phyloP scores from a whole-genome alignment of 768 basidiomycete genomes.

The Kwoniella mangroviensis region DNA sequence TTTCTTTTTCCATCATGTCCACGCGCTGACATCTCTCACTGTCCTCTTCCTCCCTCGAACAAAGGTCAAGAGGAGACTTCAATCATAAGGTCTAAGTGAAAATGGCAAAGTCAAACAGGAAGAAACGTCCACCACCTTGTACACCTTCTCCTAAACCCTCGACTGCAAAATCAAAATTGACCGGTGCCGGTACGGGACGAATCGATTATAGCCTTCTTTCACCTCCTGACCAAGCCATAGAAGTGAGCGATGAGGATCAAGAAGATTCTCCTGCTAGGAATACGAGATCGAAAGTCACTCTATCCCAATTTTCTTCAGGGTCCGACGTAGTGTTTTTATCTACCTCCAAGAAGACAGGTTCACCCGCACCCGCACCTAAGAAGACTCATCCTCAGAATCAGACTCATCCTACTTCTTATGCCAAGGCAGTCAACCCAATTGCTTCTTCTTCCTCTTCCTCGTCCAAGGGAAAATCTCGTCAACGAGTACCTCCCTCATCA shows the following conservation, averaged over 20 bases:
- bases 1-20: neutral
- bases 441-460: neutral
- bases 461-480: neutral
- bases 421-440: neutral
- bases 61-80: neutral
- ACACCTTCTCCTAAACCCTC: neutral
- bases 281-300: neutral
- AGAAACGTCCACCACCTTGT: neutral
- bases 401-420: neutral
- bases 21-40: neutral
- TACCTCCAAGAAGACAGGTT: neutral
- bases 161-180: neutral
- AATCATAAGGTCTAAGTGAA: neutral
- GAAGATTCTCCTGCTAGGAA: neutral
- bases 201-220: neutral
- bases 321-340: no score
- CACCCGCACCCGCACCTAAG: neutral
- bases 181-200: neutral
- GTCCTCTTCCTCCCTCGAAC: neutral
- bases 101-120: neutral
- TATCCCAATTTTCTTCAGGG: neutral
- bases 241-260: neutral
- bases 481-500: neutral
- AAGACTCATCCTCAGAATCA: neutral
- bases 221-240: neutral